Conservation (phyloP, 257 asterid species). For the Nicotiana undulata region DNA sequence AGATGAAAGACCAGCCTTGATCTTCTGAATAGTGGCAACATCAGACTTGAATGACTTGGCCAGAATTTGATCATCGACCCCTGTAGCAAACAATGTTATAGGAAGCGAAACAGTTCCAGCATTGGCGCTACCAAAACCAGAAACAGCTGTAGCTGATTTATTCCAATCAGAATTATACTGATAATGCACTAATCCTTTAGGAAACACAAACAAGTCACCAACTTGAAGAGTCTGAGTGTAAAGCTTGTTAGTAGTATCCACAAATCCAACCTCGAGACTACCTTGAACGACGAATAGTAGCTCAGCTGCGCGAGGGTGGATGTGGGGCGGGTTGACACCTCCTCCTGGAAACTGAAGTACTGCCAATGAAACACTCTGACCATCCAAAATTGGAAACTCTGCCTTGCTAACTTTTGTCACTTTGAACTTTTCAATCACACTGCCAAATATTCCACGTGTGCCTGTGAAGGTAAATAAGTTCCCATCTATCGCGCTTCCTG, state of each 20-base stretch:
- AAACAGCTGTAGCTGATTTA: neutral
- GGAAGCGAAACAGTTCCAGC: constrained; percentile 24
- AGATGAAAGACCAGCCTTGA: constrained; percentile 13
- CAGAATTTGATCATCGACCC: neutral
- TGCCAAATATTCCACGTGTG: constrained; percentile 10
- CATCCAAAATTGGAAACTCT: constrained; percentile 21
- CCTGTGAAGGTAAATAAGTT: constrained; percentile 13
- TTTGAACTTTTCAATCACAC: neutral
- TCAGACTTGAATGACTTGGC: constrained; percentile 23
- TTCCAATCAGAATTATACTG: constrained; percentile 15
- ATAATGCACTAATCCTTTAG: constrained; percentile 19
- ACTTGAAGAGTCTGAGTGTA: constrained; percentile 12
- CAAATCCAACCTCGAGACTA: constrained; percentile 20
- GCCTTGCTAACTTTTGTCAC: constrained; percentile 6
- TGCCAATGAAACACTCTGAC: constrained; percentile 24
- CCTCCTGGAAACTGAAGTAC: constrained; percentile 15
- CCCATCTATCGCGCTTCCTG: neutral
- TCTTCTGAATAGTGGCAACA: constrained; percentile 8
- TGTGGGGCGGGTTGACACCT: constrained; percentile 11
- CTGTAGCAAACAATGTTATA: constrained; percentile 2
- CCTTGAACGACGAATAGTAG: constrained; percentile 18
- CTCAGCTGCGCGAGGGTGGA: constrained; percentile 18
- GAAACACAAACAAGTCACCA: constrained; percentile 20
- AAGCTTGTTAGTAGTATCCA: constrained; percentile 17
- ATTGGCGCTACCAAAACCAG: constrained; percentile 27